These are phyloP conservation scores for Xylaria sp. DNA, from an alignment of 2,329 filamentous ascomycete species.

Conservation along the genomic window DNA sequence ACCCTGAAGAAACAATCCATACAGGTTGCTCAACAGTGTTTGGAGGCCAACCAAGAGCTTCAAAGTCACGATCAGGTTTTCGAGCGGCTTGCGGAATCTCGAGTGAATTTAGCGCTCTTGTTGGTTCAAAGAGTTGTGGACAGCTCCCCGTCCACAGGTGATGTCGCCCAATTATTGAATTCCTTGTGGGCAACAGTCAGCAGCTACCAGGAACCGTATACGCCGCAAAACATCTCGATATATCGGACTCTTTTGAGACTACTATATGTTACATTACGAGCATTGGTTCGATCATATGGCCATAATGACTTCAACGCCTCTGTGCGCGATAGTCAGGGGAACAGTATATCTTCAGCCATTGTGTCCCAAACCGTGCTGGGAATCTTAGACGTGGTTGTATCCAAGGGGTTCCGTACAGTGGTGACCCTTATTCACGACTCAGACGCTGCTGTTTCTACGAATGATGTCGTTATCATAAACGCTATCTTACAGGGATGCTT, in stretches of 20 bases:
- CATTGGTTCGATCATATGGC: constrained; percentile 60
- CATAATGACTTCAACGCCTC: constrained; percentile 37
- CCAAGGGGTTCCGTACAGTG: constrained; percentile 82
- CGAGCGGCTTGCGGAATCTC: constrained; percentile 75
- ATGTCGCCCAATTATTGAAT: constrained; percentile 62
- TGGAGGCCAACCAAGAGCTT: constrained; percentile 78
- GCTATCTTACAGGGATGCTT: constrained; percentile 88
- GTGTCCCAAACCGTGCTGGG: constrained; percentile 75
- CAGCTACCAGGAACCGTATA: constrained; percentile 64
- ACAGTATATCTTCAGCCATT: constrained; percentile 54
- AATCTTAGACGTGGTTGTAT: constrained; percentile 81
- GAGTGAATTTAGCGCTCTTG: constrained; percentile 83
- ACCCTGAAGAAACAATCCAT: constrained; percentile 75
- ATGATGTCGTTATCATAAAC: constrained; percentile 87
- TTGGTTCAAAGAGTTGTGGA: constrained; percentile 82
- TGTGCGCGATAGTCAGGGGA: constrained; percentile 46
- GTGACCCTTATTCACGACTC: constrained; percentile 85
- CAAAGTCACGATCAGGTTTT: constrained; percentile 85
- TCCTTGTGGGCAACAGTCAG: constrained; percentile 64
- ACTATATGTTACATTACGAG: constrained; percentile 82
- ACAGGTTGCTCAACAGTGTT: constrained; percentile 78
- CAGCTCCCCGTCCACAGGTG: constrained; percentile 59
- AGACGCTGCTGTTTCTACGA: constrained; percentile 71
- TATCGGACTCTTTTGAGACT: constrained; percentile 86
- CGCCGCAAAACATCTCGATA: constrained; percentile 68